Evolutionary conservation across 176 grass and related monocot species (phyloP).

Genomic region (Carex scoparia): DNA sequence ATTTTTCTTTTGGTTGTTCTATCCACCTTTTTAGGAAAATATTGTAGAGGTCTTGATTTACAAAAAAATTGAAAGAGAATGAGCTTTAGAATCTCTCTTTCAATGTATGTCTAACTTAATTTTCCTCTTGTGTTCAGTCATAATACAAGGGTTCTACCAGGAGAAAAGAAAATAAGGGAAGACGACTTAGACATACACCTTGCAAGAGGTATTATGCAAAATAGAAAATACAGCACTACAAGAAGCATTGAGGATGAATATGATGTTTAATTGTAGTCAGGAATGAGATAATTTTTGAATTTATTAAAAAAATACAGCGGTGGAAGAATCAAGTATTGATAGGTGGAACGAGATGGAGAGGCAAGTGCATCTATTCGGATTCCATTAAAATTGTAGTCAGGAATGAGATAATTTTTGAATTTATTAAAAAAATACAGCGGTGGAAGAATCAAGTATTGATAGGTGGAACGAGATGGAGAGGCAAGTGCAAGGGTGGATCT

Average conservation of each 20-base stretch:
- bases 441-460: too few species aligned
- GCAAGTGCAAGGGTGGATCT: too few species aligned
- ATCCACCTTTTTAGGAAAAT: not conserved
- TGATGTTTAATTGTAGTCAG: not conserved
- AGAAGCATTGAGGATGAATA: conserved; percentile 87
- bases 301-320: too few species aligned
- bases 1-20: not conserved
- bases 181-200: conserved; percentile 78
- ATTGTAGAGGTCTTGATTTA: not conserved
- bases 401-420: too few species aligned
- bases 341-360: too few species aligned
- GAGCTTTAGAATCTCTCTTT: not conserved
- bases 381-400: too few species aligned
- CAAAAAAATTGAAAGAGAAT: not conserved
- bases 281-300: too few species aligned
- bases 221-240: conserved; percentile 57
- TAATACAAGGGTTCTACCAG: conserved; percentile 35
- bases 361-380: too few species aligned
- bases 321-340: too few species aligned
- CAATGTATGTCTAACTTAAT: not conserved
- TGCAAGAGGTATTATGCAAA: conserved; percentile 76
- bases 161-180: conserved; percentile 62
- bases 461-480: too few species aligned
- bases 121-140: conserved; percentile 35
- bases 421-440: too few species aligned